Base-by-base conservation (phyloP, 164 flowering plant genomes). In the Magnolia sinica region DNA sequence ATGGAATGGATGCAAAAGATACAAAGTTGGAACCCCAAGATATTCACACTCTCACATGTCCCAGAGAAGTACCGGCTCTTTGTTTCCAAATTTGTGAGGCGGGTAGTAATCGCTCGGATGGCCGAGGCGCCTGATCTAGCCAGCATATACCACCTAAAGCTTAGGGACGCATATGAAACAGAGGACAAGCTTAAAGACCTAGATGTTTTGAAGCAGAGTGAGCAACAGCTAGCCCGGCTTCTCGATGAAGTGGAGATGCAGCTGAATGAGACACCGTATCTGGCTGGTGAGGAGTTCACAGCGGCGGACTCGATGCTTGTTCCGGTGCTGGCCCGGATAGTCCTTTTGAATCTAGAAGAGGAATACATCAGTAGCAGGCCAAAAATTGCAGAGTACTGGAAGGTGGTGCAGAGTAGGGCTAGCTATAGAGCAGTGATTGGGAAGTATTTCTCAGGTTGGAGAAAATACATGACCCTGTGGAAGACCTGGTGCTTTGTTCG, bases 1-100 rank as follows among this genome's bases (percentile, higher is more conserved):
- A 63, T 85, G 3, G 87, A 88, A 71, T 95, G 98, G 99, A 92
- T 95, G 91, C 84, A 86, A n/a, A 92, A 91, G 83, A 90, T 95
- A 64, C 95, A 93, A 81, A 84, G 82, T 16, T 95, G 99, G 98
- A 87, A 89, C 76, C 84, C 98, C 22, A 90, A 89, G 79, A 82
- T 77, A 72, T 95, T 95, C 86, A 93, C 98, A 0, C 93, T 95
- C 70, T 82, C 88, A 68, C 92, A 92, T 73, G 24, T 89, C 73
- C 97, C 99, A 0, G 89, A 83, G 50, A 90, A 90, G 74, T 78
- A 89, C 66, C 90, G 91, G 0, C 72, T 81, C 16, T 82, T 73
- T 49, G 91, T 90, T 16, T 85, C 96, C 22, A 92, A 85, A 80
- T 95, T 95, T 87, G 63, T 86, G 52, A 89, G 99, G 78, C 85